phyloP scores from a whole-genome alignment of 1,139 yeast genomes.

The Geotrichum klebahnii region DNA sequence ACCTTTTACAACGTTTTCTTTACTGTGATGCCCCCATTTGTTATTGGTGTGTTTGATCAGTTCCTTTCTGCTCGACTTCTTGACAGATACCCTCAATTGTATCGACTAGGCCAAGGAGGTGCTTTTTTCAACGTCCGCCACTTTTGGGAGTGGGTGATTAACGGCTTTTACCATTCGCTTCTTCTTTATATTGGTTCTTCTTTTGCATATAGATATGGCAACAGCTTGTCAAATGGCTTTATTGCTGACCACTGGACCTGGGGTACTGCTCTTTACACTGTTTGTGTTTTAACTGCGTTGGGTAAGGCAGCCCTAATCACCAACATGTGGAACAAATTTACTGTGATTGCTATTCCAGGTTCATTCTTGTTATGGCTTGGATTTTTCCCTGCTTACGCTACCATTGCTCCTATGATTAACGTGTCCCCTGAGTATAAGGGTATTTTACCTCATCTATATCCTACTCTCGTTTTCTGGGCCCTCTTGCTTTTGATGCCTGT shows the following conservation, averaged over 20 bases:
- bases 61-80: constrained; percentile 85
- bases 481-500: constrained; percentile 68
- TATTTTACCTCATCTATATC: constrained; percentile 68
- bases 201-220: constrained; percentile 65
- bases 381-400: constrained; percentile 83
- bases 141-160: constrained; percentile 96
- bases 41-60: constrained; percentile 93
- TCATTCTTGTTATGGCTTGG: constrained; percentile 79
- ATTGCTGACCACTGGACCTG: constrained; percentile 91
- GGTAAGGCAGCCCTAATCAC: constrained; percentile 94
- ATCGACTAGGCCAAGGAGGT: constrained; percentile 83
- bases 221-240: constrained; percentile 61
- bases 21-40: constrained; percentile 93
- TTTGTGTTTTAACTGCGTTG: constrained; percentile 81
- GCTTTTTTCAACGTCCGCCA: constrained; percentile 84
- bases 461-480: constrained; percentile 81
- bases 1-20: constrained; percentile 94
- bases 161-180: constrained; percentile 93
- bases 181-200: constrained; percentile 71
- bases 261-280: constrained; percentile 88
- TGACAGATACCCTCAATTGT: constrained; percentile 88
- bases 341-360: constrained; percentile 90
- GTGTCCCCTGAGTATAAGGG: constrained; percentile 86
- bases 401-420: constrained; percentile 75
- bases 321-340: constrained; percentile 92